Evolutionary conservation across 2,329 filamentous ascomycete genomes (phyloP).

Genomic region (Phaeosphaeriaceae sp.): DNA sequence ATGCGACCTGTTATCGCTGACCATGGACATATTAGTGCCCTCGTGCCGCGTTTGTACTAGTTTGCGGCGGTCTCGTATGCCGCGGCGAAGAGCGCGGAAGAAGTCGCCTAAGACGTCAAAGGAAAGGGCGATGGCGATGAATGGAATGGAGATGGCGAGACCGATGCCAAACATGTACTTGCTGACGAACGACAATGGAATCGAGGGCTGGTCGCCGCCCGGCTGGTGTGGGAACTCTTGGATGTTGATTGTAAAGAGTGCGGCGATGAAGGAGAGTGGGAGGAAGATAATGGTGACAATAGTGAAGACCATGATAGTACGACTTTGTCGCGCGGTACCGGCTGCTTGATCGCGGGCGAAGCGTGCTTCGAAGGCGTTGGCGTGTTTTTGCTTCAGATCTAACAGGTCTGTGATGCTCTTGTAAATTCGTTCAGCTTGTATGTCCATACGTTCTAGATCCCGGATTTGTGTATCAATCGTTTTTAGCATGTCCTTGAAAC

Average conservation of each 20-base stretch:
- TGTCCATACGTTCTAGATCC: slow-evolving; percentile 69
- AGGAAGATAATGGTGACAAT: slow-evolving; percentile 66
- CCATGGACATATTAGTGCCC: slow-evolving; percentile 1
- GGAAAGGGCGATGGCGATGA: slow-evolving; percentile 55
- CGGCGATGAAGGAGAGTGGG: slow-evolving; percentile 62
- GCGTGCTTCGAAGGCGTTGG: slow-evolving; percentile 70
- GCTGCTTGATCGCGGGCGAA: slow-evolving; percentile 67
- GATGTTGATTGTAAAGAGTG: slow-evolving; percentile 63
- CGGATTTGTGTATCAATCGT: slow-evolving; percentile 64
- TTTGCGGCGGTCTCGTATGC: slow-evolving; percentile 18
- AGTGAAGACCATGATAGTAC: slow-evolving; percentile 65
- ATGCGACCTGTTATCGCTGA: slow-evolving; percentile 18
- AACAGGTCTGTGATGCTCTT: slow-evolving; percentile 66
- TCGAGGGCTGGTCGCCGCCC: slow-evolving; percentile 36
- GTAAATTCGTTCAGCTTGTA: slow-evolving; percentile 67
- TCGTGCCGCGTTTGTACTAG: not conserved
- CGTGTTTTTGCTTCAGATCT: slow-evolving; percentile 73
- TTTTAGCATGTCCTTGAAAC: slow-evolving; percentile 63
- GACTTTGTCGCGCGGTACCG: slow-evolving; percentile 63
- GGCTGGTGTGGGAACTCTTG: slow-evolving; percentile 52
- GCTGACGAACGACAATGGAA: slow-evolving; percentile 59
- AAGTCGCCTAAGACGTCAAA: slow-evolving; percentile 50
- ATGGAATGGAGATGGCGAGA: slow-evolving; percentile 59
- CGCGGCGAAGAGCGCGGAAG: slow-evolving; percentile 33
- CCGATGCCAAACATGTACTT: slow-evolving; percentile 64